Evolutionary conservation across 805 yeast genomes (phyloP).

Genomic region (Candida krabiensis): DNA sequence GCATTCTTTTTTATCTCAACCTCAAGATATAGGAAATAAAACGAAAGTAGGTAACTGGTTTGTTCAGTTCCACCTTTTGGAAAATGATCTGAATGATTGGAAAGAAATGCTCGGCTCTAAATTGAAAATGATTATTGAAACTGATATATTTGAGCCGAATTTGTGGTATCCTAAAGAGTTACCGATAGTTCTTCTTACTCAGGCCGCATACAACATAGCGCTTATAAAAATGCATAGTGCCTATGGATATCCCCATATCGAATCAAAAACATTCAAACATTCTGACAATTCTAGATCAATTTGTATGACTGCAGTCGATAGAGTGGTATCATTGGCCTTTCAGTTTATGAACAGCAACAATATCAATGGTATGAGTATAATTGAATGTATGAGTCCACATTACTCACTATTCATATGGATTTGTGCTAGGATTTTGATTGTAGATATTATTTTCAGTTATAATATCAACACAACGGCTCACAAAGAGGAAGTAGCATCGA

Average conservation of each 20-base stretch:
- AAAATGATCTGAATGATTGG: constrained; percentile 16
- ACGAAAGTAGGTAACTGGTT: constrained; percentile 20
- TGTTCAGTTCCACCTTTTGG: constrained; percentile 18
- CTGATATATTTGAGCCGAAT: constrained; percentile 2
- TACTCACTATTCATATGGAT: constrained; percentile 36
- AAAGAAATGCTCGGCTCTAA: constrained; percentile 11
- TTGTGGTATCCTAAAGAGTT: constrained; percentile 3
- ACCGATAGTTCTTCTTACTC: constrained; percentile 6
- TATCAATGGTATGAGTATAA: not conserved
- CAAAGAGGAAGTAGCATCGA: constrained; percentile 3
- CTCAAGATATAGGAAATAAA: constrained; percentile 17
- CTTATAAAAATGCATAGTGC: constrained; percentile 27
- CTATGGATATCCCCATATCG: constrained; percentile 26
- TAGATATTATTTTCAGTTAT: constrained; percentile 23
- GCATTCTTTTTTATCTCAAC: constrained; percentile 16
- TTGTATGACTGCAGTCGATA: constrained; percentile 16
- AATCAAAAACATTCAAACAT: constrained; percentile 21
- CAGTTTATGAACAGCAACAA: constrained; percentile 7
- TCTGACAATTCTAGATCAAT: constrained; percentile 20
- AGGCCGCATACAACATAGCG: constrained; percentile 21
- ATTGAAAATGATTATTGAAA: constrained; percentile 6
- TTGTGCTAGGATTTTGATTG: constrained; percentile 33
- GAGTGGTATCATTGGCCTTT: constrained; percentile 12
- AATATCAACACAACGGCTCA: constrained; percentile 3
- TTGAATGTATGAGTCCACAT: constrained; percentile 29